Conservation (phyloP, 1,139 yeast species). For the Zygosaccharomyces sapae region DNA sequence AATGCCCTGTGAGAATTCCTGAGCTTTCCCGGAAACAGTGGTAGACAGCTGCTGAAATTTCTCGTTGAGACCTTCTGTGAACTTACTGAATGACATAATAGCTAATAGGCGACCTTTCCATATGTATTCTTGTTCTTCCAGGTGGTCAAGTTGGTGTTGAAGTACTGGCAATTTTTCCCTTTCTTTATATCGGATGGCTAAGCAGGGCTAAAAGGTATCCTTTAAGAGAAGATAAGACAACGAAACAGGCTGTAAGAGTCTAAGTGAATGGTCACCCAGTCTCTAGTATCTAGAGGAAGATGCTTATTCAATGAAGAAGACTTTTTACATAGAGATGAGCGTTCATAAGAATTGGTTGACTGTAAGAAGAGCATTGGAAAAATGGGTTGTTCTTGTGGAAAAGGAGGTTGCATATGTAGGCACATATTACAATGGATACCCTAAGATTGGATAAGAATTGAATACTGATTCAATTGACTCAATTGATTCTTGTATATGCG, state of each 20-base stretch:
- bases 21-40: constrained; percentile 33
- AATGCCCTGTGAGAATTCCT: constrained; percentile 36
- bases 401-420: no score
- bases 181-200: neutral
- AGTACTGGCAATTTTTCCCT: neutral
- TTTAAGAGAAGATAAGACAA: neutral
- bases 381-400: no score
- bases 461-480: no score
- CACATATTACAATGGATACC: no score
- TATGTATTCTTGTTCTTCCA: neutral
- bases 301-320: no score
- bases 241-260: neutral
- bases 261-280: neutral
- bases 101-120: neutral
- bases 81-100: constrained; percentile 22
- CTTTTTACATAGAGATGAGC: no score
- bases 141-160: neutral
- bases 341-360: no score
- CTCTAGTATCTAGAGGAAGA: neutral
- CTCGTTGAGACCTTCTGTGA: constrained; percentile 25
- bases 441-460: no score
- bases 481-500: no score
- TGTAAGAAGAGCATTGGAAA: no score
- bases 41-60: constrained; percentile 33
- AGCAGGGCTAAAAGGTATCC: neutral